These are phyloP conservation scores for Globisporangium abappressorium DNA, from an alignment of 352 stramenopile genomes.

Conservation along the genomic window DNA sequence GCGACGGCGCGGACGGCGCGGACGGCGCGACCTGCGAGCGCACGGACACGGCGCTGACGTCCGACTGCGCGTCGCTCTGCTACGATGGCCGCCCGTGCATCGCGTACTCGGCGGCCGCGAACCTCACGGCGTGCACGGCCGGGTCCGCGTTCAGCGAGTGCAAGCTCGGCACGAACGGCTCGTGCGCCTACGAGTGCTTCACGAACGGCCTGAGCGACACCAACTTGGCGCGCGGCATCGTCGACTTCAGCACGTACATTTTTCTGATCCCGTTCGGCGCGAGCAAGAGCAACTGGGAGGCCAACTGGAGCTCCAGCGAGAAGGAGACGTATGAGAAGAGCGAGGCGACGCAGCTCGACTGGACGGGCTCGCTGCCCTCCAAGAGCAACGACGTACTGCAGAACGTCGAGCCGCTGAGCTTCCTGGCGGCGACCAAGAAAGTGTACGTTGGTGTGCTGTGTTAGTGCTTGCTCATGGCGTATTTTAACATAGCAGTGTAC, in stretches of 20 bases:
- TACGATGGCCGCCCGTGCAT: slow-evolving; percentile 53
- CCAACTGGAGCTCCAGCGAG: slow-evolving; percentile 30
- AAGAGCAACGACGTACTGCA: slow-evolving; percentile 33
- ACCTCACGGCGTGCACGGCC: slow-evolving; percentile 1
- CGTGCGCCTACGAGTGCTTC: slow-evolving; percentile 56
- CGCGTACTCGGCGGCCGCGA: slow-evolving; percentile 28
- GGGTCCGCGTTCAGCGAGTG: slow-evolving; percentile 27
- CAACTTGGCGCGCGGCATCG: slow-evolving; percentile 36
- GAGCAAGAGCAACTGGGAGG: slow-evolving; percentile 41
- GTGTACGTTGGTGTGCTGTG: slow-evolving; percentile 21
- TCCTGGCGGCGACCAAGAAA: slow-evolving; percentile 25
- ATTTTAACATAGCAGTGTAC: background rate
- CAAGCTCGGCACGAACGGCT: slow-evolving; percentile 17
- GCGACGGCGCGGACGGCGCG: background rate
- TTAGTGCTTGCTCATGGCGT: background rate
- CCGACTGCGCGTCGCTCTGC: slow-evolving; percentile 45
- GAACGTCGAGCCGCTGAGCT: slow-evolving; percentile 31
- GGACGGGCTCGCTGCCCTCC: slow-evolving; percentile 27
- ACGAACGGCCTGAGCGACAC: slow-evolving; percentile 32
- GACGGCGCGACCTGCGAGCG: slow-evolving; percentile 28
- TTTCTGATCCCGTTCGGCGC: slow-evolving; percentile 61
- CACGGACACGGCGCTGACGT: slow-evolving; percentile 45
- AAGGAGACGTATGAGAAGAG: slow-evolving; percentile 22
- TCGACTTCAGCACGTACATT: slow-evolving; percentile 45
- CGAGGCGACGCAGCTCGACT: slow-evolving; percentile 18